phyloP scores from a whole-genome alignment of 1,284 basidiomycete species.

The Ganoderma leucocontextum region DNA sequence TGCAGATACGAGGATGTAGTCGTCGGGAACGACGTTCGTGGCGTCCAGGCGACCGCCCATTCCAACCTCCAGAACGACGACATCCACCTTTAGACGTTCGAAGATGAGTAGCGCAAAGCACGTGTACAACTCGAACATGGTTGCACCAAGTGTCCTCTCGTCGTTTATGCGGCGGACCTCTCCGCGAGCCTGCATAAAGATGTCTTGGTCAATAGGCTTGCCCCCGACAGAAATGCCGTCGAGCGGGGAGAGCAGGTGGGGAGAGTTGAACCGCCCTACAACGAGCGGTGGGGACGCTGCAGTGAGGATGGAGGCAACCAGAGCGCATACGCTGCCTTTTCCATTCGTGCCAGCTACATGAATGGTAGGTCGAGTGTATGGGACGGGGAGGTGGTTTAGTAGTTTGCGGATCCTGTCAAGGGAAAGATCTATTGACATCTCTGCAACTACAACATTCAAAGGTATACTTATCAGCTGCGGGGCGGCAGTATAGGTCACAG shows the following conservation, averaged over 20 bases:
- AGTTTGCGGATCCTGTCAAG: slow-evolving; percentile 76
- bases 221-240: slow-evolving; percentile 84
- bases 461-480: neutral
- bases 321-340: slow-evolving; percentile 91
- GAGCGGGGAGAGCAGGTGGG: slow-evolving; percentile 83
- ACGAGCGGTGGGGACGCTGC: slow-evolving; percentile 58
- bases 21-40: slow-evolving; percentile 87
- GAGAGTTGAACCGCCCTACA: slow-evolving; percentile 92
- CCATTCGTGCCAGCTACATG: slow-evolving; percentile 98
- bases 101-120: slow-evolving; percentile 80
- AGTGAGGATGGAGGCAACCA: slow-evolving; percentile 81
- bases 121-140: slow-evolving; percentile 87
- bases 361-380: slow-evolving; percentile 82
- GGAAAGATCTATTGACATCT: slow-evolving; percentile 82
- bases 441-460: neutral
- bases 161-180: slow-evolving; percentile 63
- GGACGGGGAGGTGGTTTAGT: slow-evolving; percentile 61
- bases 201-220: slow-evolving; percentile 55
- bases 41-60: slow-evolving; percentile 95
- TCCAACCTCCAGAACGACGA: slow-evolving; percentile 93
- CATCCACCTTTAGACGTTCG: slow-evolving; percentile 72
- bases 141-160: slow-evolving; percentile 59
- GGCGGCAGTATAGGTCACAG: neutral
- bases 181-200: slow-evolving; percentile 60
- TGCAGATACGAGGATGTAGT: slow-evolving; percentile 78